Percentiles rank a stretch among this genome's conserved stretches.
Evolutionary conservation across 768 basidiomycete species (phyloP).

Genomic region (Erythrobasidium yunnanense): DNA sequence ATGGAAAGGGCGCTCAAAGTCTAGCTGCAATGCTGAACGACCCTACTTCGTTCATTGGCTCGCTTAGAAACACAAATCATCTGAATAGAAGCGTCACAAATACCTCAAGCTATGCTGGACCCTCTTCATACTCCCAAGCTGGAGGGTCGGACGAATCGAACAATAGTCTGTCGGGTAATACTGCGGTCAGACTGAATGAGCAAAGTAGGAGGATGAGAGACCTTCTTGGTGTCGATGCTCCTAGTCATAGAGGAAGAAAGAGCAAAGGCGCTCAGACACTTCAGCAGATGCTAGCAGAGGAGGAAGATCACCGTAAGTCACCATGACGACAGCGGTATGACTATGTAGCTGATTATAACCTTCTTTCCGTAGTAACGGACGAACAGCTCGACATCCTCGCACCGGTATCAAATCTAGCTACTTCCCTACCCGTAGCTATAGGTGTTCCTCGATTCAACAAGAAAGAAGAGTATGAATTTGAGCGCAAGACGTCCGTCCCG

Average conservation of each 20-base stretch:
- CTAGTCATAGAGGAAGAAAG: background rate
- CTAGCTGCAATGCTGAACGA: conserved; percentile 11
- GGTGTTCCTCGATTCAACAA: background rate
- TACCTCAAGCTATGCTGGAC: too few relatives aligned
- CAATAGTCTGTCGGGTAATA: too few relatives aligned
- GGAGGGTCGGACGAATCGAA: too few relatives aligned
- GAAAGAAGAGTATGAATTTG: conserved; percentile 1
- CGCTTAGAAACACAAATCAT: too few relatives aligned
- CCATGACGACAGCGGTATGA: background rate
- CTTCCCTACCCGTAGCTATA: conserved; percentile 1
- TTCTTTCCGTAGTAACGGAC: background rate
- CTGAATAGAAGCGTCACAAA: too few relatives aligned
- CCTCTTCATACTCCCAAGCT: too few relatives aligned
- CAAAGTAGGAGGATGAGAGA: background rate
- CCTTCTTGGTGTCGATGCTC: background rate
- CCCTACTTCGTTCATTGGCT: background rate
- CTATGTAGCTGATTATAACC: too few relatives aligned
- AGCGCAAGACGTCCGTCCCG: conserved; percentile 14
- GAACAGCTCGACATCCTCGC: conserved; percentile 9
- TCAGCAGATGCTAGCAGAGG: background rate
- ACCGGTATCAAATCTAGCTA: conserved; percentile 1
- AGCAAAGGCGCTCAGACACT: background rate
- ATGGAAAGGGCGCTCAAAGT: background rate
- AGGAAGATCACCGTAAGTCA: background rate
- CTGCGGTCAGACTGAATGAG: too few relatives aligned